Conservation (phyloP, 2,329 filamentous ascomycete species). For the Cladophialophora yegresii region DNA sequence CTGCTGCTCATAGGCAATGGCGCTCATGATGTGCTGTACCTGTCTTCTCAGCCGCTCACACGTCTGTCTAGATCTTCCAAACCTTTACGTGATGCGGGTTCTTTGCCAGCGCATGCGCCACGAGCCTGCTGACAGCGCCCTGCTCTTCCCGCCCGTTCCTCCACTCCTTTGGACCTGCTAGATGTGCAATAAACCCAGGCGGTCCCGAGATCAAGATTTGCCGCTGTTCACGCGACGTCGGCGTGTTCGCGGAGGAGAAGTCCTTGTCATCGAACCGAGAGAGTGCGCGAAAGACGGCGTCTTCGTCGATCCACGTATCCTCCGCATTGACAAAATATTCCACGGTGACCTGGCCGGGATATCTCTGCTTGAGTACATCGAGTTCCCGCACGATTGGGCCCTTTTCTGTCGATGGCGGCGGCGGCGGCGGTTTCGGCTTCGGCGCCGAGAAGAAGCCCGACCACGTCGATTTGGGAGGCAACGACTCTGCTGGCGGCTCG, state of each 20-base stretch:
- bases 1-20: neutral
- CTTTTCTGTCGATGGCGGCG: slow-evolving; percentile 27
- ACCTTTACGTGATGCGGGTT: slow-evolving; percentile 32
- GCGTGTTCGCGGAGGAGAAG: slow-evolving; percentile 29
- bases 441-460: slow-evolving; percentile 22
- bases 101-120: slow-evolving; percentile 29
- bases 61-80: slow-evolving; percentile 31
- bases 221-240: slow-evolving; percentile 51
- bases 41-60: neutral
- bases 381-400: slow-evolving; percentile 62
- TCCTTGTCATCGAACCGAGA: slow-evolving; percentile 29
- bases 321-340: slow-evolving; percentile 85
- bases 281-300: slow-evolving; percentile 48
- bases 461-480: slow-evolving; percentile 26
- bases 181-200: slow-evolving; percentile 80
- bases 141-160: slow-evolving; percentile 34
- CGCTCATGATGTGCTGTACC: neutral
- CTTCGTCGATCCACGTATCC: slow-evolving; percentile 62
- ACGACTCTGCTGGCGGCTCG: slow-evolving; percentile 37
- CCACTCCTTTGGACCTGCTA: slow-evolving; percentile 70
- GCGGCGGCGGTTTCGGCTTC: slow-evolving; percentile 22
- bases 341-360: slow-evolving; percentile 62
- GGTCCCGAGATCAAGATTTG: slow-evolving; percentile 86
- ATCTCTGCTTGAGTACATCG: slow-evolving; percentile 60
- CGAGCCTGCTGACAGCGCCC: slow-evolving; percentile 30